phyloP scores from a whole-genome alignment of 345 rosid genomes.

The Salix udensis region DNA sequence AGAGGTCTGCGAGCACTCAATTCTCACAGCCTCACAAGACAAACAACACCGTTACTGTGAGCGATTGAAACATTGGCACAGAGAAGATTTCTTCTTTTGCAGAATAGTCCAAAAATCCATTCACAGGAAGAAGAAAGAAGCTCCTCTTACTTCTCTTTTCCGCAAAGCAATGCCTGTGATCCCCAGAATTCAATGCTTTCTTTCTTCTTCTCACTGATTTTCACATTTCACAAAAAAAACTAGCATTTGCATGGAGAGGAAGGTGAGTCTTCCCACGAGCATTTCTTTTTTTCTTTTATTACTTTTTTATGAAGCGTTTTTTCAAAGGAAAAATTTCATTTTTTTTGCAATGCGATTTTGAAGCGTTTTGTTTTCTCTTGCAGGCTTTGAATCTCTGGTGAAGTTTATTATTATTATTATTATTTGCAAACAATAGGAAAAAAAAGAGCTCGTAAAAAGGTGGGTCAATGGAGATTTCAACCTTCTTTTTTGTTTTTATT shows the following conservation, averaged over 20 bases:
- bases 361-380: neutral
- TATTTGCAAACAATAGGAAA: neutral
- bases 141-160: conserved; percentile 19
- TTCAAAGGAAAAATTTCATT: neutral
- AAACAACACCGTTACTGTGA: conserved; percentile 33
- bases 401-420: neutral
- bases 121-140: conserved; percentile 16
- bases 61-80: conserved; percentile 21
- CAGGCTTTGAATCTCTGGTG: conserved; percentile 9
- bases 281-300: neutral
- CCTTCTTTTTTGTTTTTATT: neutral
- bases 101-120: conserved; percentile 14
- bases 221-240: conserved; percentile 7
- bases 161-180: conserved; percentile 41
- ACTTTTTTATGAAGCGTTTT: neutral
- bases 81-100: conserved; percentile 5
- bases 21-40: conserved; percentile 15
- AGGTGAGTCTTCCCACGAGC: conserved; percentile 17
- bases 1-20: neutral
- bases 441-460: neutral
- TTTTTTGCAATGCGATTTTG: neutral
- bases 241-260: conserved; percentile 8
- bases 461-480: neutral
- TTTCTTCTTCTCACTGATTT: conserved; percentile 26
- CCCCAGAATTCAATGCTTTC: conserved; percentile 36